Evolutionary conservation across 2,329 filamentous ascomycete species (phyloP), one percentile per base, ranked within the genome.

Genomic region (Chalara sp.): DNA sequence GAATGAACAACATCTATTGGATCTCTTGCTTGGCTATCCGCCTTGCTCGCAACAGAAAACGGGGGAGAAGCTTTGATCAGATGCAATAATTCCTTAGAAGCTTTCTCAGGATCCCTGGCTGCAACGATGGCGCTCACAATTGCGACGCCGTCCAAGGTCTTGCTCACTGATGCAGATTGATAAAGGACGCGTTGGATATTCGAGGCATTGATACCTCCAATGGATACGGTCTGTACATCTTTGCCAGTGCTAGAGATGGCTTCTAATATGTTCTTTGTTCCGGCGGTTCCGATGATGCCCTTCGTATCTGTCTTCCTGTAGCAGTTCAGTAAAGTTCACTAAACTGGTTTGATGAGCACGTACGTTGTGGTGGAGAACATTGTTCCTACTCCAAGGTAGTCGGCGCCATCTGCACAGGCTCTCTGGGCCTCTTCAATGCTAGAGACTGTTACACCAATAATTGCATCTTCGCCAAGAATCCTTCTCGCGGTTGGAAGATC

Each of bases 301-400:
- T 95, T 95, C 13, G 88, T 90, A 68, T 96, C 87, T 53, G 86
- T 87, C 69, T 96, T 96, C 0, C 85, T 89, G 49, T 29, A 32
- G 30, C 31, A 5, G 13, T 39, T 37, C 47, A 43, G 32, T 31
- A n/a, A 43, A 5, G 37, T 45, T 30, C 5, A 21, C 32, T 7
- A 2, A 6, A 30, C 13, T 12, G 30, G 41, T 6, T 43, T 29
- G 51, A 39, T 47, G 5, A 32, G 28, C 29, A 51, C 56, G 67
- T 71, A 87, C 79, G 90, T 96, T 46, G 81, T 69, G 1, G 92
- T 97, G 12, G 90, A 81, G 69, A 87, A 96, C 56, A 96, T 81
- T 1, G 92, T 93, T 30, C 93, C 92, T 45, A 97, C 83, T 13
- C 92, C 93, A 5, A 97, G 75, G 68, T 97, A 97, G 67, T 93